Conservation (phyloP, 768 basidiomycete genomes). For the Candolleomyces eurysporus region DNA sequence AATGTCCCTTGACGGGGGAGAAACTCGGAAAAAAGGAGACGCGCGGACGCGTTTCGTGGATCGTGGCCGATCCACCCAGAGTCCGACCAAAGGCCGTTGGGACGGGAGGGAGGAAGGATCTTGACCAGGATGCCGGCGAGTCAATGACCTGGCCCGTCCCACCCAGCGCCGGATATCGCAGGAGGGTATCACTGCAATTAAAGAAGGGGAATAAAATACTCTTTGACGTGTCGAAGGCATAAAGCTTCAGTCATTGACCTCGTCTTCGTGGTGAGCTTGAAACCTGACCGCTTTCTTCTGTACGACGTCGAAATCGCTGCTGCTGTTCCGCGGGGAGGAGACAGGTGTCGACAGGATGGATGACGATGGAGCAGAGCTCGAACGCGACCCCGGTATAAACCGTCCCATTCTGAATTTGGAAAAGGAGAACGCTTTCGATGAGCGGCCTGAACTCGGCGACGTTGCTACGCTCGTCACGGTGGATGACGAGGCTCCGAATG, state of each 20-base stretch:
- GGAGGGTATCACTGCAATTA: not conserved
- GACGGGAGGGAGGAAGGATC: not conserved
- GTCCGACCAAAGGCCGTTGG: not conserved
- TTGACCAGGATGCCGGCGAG: no score
- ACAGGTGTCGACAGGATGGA: constrained; percentile 26
- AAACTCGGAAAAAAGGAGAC: not conserved
- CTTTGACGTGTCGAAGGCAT: not conserved
- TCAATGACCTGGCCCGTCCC: no score
- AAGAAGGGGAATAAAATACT: not conserved
- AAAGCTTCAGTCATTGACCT: constrained; percentile 8
- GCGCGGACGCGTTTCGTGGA: not conserved
- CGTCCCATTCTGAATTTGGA: constrained; percentile 50
- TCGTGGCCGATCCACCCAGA: not conserved
- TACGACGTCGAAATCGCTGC: constrained; percentile 25
- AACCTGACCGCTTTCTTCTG: constrained; percentile 65
- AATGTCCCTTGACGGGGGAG: not conserved
- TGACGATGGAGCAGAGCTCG: constrained; percentile 37
- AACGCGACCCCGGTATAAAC: constrained; percentile 44
- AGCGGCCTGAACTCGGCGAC: constrained; percentile 22
- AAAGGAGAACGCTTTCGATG: constrained; percentile 13
- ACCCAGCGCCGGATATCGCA: no score
- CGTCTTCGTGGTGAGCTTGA: constrained; percentile 39
- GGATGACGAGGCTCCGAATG: constrained; percentile 37
- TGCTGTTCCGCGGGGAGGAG: constrained; percentile 39
- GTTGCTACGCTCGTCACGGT: constrained; percentile 44